Evolutionary conservation across 2,329 filamentous ascomycete genomes (phyloP), one percentile per base, ranked within the genome.

Genomic region (Paradendryphiella salina): DNA sequence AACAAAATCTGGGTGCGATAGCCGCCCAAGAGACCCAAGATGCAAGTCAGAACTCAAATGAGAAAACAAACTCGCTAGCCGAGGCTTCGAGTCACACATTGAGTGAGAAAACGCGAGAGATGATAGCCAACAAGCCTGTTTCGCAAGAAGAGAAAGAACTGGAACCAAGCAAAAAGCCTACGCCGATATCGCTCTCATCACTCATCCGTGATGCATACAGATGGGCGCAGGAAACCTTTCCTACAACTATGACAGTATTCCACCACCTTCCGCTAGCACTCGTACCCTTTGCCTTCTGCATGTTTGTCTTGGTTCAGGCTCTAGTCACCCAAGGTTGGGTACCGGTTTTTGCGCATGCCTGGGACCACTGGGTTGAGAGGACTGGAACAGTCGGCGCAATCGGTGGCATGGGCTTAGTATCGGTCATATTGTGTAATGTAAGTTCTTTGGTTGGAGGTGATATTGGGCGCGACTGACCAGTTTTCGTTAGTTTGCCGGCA

Each of bases 311-410:
- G 0, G 87, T 90, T 0, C 86, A 90, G 64, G 86, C 81, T 0
- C 72, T 90, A 1, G 86, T 88, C 0, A 88, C 84, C 0, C 89
- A 87, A 56, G 87, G 87, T 9, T 90, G 87, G 87, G 83, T 90
- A 0, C 80, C 81, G 0, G 85, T 89, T 0, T 90, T 90, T 59
- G 87, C 86, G 0, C 78, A 87, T 42, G 87, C 86, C 1, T 90
- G 87, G 87, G 81, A 88, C 50, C 82, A 86, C 42, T 89, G 86
- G 86, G 85, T 88, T 0, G 73, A 77, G 8, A 86, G 81, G 65
- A 90, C 87, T 0, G 87, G 87, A 0, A 86, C 84, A 0, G 74
- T 89, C 0, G 87, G 87, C 1, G 82, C 81, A 1, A 80, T 90
- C 28, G 85, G 85, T 1, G 86, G 87, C 5, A 90, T 90, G 87